Conservation (phyloP, 192 early-diverging fungal genomes). For the Gryganskiella cystojenkinii region DNA sequence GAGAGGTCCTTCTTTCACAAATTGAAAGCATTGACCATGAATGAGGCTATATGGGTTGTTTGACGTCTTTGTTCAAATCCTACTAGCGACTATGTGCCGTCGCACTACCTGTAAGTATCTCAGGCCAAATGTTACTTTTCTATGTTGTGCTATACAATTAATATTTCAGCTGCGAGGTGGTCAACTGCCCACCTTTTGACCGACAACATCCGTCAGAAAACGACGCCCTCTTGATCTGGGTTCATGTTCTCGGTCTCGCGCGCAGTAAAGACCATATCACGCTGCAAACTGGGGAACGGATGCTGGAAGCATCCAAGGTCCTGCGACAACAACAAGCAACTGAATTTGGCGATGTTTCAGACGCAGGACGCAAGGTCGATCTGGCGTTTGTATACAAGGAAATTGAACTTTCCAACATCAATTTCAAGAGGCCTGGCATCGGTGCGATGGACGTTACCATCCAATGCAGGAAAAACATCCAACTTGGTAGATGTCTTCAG, state of each 20-base stretch:
- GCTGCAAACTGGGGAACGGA: neutral
- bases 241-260: neutral
- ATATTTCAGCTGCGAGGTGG: neutral
- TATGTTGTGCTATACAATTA: too few species aligned
- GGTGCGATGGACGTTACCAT: neutral
- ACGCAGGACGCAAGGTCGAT: neutral
- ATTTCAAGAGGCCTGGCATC: neutral
- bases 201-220: neutral
- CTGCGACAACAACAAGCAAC: neutral
- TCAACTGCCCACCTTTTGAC: neutral
- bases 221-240: neutral
- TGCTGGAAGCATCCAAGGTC: neutral
- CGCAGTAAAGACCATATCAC: neutral
- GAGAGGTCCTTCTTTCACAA: too few species aligned
- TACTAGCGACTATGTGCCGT: too few species aligned
- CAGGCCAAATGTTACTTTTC: too few species aligned
- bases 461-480: conserved; percentile 1
- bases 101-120: too few species aligned
- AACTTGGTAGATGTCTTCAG: neutral
- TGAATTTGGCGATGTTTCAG: neutral
- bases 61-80: too few species aligned
- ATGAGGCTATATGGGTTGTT: too few species aligned
- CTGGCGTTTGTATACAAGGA: neutral
- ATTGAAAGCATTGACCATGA: too few species aligned
- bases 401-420: conserved; percentile 1